phyloP scores from a whole-genome alignment of 225 moss, liverwort and hornwort species.

The Pleurozium schreberi region DNA sequence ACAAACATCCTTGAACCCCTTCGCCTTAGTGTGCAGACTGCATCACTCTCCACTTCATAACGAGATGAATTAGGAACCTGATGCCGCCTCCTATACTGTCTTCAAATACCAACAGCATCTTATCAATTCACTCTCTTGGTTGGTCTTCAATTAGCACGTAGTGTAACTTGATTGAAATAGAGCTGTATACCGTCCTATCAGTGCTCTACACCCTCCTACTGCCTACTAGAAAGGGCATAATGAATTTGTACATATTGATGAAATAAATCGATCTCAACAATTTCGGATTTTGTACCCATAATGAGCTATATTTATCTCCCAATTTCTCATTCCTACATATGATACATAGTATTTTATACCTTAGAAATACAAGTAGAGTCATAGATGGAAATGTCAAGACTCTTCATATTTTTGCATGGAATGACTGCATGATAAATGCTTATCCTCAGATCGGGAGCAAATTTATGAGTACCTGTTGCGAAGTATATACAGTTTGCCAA shows the following conservation, averaged over 20 bases:
- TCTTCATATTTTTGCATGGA: background rate
- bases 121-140: background rate
- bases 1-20: slow-evolving; percentile 28
- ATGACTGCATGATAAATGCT: background rate
- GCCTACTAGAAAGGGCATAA: background rate
- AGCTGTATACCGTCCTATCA: background rate
- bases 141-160: background rate
- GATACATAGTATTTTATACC: background rate
- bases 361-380: background rate
- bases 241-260: background rate
- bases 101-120: background rate
- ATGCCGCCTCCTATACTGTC: background rate
- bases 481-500: background rate
- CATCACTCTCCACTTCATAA: background rate
- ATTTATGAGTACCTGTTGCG: background rate
- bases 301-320: background rate
- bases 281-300: background rate
- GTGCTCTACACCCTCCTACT: background rate
- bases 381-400: background rate
- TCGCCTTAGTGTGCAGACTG: slow-evolving; percentile 12
- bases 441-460: too few species aligned
- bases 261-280: background rate
- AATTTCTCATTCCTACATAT: background rate
- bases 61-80: background rate
- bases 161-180: background rate